phyloP scores from a whole-genome alignment of 1,284 basidiomycete genomes.

The Trichosporon sp. region DNA sequence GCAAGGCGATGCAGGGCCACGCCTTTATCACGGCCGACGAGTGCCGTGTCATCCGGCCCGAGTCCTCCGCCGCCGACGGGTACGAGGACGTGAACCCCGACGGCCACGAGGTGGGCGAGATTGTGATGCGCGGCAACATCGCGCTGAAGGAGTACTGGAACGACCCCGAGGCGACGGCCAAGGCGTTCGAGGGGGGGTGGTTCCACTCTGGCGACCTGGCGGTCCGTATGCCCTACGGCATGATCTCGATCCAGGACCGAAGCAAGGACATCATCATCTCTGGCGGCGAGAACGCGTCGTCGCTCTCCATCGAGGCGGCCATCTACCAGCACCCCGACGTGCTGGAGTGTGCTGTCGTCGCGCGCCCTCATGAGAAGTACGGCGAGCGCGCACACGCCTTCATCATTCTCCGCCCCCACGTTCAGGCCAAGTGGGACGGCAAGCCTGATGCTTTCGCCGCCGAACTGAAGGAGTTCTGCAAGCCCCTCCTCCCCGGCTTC shows the following conservation, averaged over 20 bases:
- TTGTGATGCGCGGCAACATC: conserved; percentile 33
- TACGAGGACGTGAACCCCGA: conserved; percentile 29
- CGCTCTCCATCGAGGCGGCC: conserved; percentile 79
- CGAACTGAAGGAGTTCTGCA: conserved; percentile 29
- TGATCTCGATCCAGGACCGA: conserved; percentile 60
- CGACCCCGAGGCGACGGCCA: conserved; percentile 69
- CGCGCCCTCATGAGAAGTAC: conserved; percentile 70
- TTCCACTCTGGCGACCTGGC: conserved; percentile 84
- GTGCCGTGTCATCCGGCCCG: conserved; percentile 28
- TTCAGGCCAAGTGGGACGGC: conserved; percentile 16
- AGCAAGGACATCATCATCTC: conserved; percentile 80
- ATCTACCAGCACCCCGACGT: conserved; percentile 67
- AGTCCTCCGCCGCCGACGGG: conserved; percentile 25
- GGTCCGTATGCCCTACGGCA: conserved; percentile 79
- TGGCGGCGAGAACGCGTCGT: conserved; percentile 85
- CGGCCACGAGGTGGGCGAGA: conserved; percentile 34
- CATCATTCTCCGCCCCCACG: conserved; percentile 62
- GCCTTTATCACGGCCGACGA: conserved; percentile 29
- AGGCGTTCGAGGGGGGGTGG: conserved; percentile 71
- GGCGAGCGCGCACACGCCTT: conserved; percentile 79
- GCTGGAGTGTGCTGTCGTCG: conserved; percentile 71
- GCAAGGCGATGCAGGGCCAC: conserved; percentile 36
- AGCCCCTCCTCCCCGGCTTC: conserved; percentile 31
- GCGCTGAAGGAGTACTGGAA: conserved; percentile 68
- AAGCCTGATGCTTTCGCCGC: conserved; percentile 23